These are phyloP conservation scores for Elongisporangium senticosum DNA, from an alignment of 352 stramenopile genomes.

Conservation along the genomic window DNA sequence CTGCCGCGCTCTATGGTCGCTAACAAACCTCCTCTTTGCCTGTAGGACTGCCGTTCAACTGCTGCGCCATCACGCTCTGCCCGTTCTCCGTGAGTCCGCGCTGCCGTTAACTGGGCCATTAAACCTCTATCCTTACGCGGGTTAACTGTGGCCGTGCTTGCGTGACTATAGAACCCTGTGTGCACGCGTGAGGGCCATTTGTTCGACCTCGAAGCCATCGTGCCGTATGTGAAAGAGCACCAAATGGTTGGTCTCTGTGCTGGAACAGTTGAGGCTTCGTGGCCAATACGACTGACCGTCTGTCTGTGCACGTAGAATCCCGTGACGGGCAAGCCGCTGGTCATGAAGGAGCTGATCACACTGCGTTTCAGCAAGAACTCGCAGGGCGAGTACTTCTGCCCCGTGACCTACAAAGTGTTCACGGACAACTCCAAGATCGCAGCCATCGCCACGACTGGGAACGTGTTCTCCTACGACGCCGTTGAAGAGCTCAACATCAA, in stretches of 20 bases:
- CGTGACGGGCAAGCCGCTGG: constrained; percentile 89
- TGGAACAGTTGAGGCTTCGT: not conserved
- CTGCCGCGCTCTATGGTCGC: not conserved
- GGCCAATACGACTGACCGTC: not conserved
- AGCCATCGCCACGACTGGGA: constrained; percentile 76
- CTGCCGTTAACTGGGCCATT: not conserved
- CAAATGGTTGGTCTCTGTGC: constrained; percentile 62
- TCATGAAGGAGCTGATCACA: constrained; percentile 92
- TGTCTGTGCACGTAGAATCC: constrained; percentile 72
- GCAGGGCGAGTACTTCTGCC: constrained; percentile 79
- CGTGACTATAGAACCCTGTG: constrained; percentile 80
- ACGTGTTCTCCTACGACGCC: constrained; percentile 97
- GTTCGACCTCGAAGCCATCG: constrained; percentile 96
- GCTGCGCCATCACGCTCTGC: constrained; percentile 95
- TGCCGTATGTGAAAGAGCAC: constrained; percentile 95
- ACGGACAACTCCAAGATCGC: constrained; percentile 87
- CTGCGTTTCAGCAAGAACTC: constrained; percentile 82
- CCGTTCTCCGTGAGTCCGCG: constrained; percentile 60
- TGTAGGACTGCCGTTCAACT: constrained; percentile 94
- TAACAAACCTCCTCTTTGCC: not conserved
- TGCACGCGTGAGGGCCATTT: constrained; percentile 93
- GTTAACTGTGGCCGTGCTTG: constrained; percentile 1
- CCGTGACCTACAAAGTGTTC: constrained; percentile 96
- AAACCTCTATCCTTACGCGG: not conserved
- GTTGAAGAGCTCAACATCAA: constrained; percentile 99